Evolutionary conservation across 2,329 filamentous ascomycete species (phyloP), one percentile per base, ranked within the genome.

Genomic region (Ambrosiella cleistominuta): DNA sequence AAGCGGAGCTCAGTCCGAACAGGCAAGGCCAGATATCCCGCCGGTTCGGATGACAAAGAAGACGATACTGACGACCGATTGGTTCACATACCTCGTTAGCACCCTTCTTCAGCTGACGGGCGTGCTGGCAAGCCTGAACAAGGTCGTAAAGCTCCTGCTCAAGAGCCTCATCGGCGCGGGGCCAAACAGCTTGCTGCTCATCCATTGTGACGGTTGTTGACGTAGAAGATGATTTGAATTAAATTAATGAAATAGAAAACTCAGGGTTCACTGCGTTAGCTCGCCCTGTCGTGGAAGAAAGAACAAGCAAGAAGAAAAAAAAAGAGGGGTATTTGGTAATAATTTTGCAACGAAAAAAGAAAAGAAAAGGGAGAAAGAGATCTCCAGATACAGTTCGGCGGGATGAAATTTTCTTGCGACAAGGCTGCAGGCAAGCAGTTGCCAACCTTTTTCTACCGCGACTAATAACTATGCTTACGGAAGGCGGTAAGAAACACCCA

Each of bases 81-180:
- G 15, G 9, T 7, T n/a, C 50, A 37, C 57, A 49, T 54, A 73
- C 75, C 70, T 88, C 85, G 78, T 90, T 91, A 69, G 86, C 87
- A 62, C 88, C 87, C 77, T 93, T 94, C 78, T 93, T 93, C 64
- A 90, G 73, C 77, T 93, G 87, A 56, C 83, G 78, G 67, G 80
- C 77, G 73, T 85, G 75, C 72, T 75, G 58, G 75, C 82, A 71
- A 67, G 86, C 83, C 74, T 91, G 86, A 62, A 90, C 77, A 58
- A 89, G 78, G 65, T 94, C 86, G 63, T 95, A 80, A 63, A 96
- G 82, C 70, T 90, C 83, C 75, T 89, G 83, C 58, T 85, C 81
- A 63, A 94, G 77, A 66, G 81, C 79, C 67, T 80, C 77, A 68
- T 88, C 84, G 70, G 85, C 84, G 69, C 85, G 70, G 62, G 83